phyloP scores from a whole-genome alignment of 2,329 filamentous ascomycete species.

The Metarhizium guizhouense region DNA sequence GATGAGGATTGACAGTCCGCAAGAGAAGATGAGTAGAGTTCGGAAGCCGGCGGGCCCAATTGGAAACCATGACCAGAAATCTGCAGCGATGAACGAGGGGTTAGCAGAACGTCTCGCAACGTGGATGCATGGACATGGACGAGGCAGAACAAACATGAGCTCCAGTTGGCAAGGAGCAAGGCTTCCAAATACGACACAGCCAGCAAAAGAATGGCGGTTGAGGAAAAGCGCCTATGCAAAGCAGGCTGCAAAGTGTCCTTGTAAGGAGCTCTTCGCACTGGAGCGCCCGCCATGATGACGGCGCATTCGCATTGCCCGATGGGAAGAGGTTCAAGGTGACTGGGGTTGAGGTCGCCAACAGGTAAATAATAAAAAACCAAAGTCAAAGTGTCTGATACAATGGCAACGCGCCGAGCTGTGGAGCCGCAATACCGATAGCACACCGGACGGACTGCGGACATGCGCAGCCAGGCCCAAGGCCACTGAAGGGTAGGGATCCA shows the following conservation, averaged over 20 bases:
- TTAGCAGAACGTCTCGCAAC: constrained; percentile 7
- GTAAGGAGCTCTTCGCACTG: constrained; percentile 55
- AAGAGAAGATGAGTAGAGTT: constrained; percentile 65
- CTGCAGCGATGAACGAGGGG: constrained; percentile 30
- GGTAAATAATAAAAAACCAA: constrained; percentile 23
- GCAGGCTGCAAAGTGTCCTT: constrained; percentile 87
- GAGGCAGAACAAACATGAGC: constrained; percentile 48
- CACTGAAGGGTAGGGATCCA: too few relatives aligned
- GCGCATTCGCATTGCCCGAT: constrained; percentile 29
- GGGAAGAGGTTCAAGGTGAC: constrained; percentile 7
- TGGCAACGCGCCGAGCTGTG: neutral
- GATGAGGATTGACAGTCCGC: constrained; percentile 69
- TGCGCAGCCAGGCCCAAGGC: neutral
- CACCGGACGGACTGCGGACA: too few relatives aligned
- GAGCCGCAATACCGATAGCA: constrained; percentile 2
- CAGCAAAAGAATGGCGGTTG: constrained; percentile 62
- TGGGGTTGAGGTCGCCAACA: neutral
- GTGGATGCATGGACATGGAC: neutral
- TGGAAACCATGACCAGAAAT: constrained; percentile 81
- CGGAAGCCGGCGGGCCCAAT: constrained; percentile 67
- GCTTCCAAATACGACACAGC: constrained; percentile 65
- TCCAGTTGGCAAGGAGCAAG: constrained; percentile 59
- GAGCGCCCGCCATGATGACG: constrained; percentile 41
- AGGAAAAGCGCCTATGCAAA: constrained; percentile 77
- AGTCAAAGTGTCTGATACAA: too few relatives aligned